These are phyloP conservation scores for Xanthoconium stramineum DNA, from an alignment of 768 basidiomycete genomes.

Conservation along the genomic window DNA sequence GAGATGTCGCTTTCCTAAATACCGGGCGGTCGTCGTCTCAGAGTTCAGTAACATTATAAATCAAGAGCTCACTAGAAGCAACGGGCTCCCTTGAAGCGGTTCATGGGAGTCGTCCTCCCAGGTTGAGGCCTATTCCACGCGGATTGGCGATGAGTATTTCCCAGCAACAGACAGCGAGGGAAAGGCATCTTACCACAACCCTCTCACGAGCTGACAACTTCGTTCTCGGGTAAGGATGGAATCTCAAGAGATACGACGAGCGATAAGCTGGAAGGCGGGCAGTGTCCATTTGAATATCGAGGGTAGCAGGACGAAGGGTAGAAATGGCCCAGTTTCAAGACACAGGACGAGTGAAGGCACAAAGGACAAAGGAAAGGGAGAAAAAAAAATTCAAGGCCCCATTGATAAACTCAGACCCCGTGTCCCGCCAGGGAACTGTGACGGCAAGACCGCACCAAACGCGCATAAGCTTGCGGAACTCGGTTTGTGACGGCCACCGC, in stretches of 20 bases:
- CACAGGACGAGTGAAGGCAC: not conserved
- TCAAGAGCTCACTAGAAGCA: slow-evolving; percentile 1
- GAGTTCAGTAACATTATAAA: not conserved
- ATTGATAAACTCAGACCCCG: slow-evolving; percentile 21
- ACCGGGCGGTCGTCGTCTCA: not conserved
- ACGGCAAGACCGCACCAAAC: slow-evolving; percentile 29
- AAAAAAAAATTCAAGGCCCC: slow-evolving; percentile 2
- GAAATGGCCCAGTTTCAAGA: not conserved
- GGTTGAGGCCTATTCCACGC: slow-evolving; percentile 8
- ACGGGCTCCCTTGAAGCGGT: not conserved
- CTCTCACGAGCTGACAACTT: slow-evolving; percentile 24
- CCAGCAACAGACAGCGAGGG: slow-evolving; percentile 3
- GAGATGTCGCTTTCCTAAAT: slow-evolving; percentile 10
- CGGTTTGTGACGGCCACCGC: slow-evolving; percentile 13
- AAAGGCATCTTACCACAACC: slow-evolving; percentile 17
- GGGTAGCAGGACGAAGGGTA: not conserved
- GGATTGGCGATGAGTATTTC: slow-evolving; percentile 6
- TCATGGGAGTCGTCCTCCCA: not conserved
- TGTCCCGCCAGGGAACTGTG: slow-evolving; percentile 21
- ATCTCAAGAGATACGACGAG: slow-evolving; percentile 28
- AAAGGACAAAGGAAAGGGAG: not conserved
- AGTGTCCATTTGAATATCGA: slow-evolving; percentile 14
- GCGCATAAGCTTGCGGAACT: slow-evolving; percentile 18
- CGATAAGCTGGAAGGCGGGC: slow-evolving; percentile 23
- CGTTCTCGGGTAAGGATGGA: slow-evolving; percentile 29